Conservation (phyloP, 257 asterid species). For the Jacaranda copaia region DNA sequence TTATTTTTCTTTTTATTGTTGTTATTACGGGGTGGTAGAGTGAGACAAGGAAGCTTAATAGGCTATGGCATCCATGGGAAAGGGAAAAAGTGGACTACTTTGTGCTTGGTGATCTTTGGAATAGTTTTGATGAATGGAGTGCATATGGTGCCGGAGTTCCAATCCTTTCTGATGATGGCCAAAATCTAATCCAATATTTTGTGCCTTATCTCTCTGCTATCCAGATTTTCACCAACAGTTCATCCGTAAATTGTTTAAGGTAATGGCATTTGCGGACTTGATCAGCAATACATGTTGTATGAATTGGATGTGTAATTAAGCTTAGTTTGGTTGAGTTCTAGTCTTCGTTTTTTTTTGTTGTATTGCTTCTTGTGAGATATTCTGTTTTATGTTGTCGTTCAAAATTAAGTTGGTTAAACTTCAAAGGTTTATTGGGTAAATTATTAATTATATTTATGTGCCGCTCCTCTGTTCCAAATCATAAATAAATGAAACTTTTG, state of each 20-base stretch:
- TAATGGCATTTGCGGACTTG: constrained; percentile 33
- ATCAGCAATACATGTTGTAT: not conserved
- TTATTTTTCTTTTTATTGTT: not conserved
- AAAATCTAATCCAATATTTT: constrained; percentile 75
- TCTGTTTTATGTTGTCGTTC: constrained; percentile 5
- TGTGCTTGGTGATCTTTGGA: constrained; percentile 88
- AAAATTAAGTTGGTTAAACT: constrained; percentile 16
- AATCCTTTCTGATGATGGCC: constrained; percentile 67
- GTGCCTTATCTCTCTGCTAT: constrained; percentile 97
- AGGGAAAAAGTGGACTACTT: constrained; percentile 86
- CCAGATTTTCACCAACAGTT: constrained; percentile 87
- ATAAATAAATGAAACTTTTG: not conserved
- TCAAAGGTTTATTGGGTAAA: not conserved
- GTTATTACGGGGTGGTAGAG: constrained; percentile 46
- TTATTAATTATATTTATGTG: not conserved
- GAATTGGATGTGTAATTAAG: constrained; percentile 13
- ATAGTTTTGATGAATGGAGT: constrained; percentile 88
- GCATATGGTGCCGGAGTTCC: constrained; percentile 96
- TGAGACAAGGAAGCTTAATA: constrained; percentile 82
- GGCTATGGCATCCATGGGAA: constrained; percentile 97
- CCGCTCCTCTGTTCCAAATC: not conserved
- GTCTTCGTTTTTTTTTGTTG: not conserved
- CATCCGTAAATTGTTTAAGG: constrained; percentile 76
- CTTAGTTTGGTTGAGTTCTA: not conserved
- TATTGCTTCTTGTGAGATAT: not conserved